Evolutionary conservation across 2,329 filamentous ascomycete species (phyloP), one percentile per base, ranked within the genome.

Genomic region (Nothophoma quercina): DNA sequence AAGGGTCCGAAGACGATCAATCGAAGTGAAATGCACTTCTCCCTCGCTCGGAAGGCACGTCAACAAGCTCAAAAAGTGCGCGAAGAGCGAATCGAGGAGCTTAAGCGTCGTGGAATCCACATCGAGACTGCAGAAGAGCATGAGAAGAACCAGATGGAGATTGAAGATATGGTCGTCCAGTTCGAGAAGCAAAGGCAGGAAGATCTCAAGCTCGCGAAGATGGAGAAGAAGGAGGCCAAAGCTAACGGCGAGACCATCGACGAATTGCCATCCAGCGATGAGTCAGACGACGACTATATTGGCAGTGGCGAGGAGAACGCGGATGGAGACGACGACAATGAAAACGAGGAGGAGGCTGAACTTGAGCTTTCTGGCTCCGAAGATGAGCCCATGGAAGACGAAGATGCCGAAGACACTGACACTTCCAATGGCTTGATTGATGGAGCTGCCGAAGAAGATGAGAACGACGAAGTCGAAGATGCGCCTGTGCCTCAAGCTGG

Each of bases 91-190:
- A 82, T 98, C 16, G 86, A 91, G 49, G 83, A 87, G 62, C 82
- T 99, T 32, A 86, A 85, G 65, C 87, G 88, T 9, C 91, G 89
- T 73, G 95, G 95, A 7, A 83, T 97, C 21, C 79, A 88, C 19
- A 81, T 98, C 15, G 88, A 93, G 71, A 96, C 90, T 0, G 85
- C 88, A 2, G 93, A 97, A 73, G 93, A 99, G 72, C 86, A 90
- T 16, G 89, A 93, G 68, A 85, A 85, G 26, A 89, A 96, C 70
- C 85, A 91, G 72, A 86, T 89, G 51, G 86, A 93, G 53, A 86
- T 96, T 10, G 95, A 98, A 63, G 89, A 97, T 66, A 83, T 98
- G 55, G 70, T 70, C 23, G 69, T 64, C n/a, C 66, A 67, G 28
- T 85, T 98, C 21, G 88, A 93, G 39, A 92, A 88, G 65, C 93